phyloP scores from a whole-genome alignment of 2,329 filamentous ascomycete genomes.

The Penicillium olsonii region DNA sequence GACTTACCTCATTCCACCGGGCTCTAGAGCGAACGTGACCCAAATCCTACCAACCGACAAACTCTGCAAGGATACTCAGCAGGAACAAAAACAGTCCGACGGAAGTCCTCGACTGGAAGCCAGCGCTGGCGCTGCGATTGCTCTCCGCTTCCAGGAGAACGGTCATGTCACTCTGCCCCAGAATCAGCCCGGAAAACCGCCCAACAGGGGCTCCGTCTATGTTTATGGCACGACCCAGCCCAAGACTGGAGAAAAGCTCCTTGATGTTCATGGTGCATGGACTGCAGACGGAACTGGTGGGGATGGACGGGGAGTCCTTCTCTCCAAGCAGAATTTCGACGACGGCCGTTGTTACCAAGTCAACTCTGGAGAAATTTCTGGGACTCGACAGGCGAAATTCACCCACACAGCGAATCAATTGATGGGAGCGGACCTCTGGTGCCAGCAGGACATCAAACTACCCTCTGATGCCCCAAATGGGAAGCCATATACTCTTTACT shows the following conservation, averaged over 20 bases:
- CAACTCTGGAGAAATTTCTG: constrained; percentile 62
- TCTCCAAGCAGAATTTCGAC: constrained; percentile 80
- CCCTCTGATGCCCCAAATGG: constrained; percentile 65
- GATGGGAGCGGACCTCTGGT: constrained; percentile 66
- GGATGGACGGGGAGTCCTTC: constrained; percentile 71
- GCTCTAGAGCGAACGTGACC: constrained; percentile 52
- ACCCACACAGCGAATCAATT: constrained; percentile 53
- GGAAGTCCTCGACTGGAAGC: constrained; percentile 64
- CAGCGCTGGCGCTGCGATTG: constrained; percentile 63
- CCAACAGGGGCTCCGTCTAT: constrained; percentile 70
- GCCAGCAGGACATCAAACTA: constrained; percentile 78
- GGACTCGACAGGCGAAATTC: constrained; percentile 59
- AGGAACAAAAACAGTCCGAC: constrained; percentile 58
- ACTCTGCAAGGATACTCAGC: constrained; percentile 67
- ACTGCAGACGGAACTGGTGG: constrained; percentile 78
- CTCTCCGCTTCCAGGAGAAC: constrained; percentile 72
- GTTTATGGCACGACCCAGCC: constrained; percentile 71
- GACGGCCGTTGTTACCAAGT: constrained; percentile 87
- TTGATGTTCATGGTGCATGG: constrained; percentile 73
- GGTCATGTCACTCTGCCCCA: constrained; percentile 68
- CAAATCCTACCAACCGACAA: constrained; percentile 52
- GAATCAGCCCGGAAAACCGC: constrained; percentile 60
- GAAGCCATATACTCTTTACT: constrained; percentile 79
- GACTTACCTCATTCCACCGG: constrained; percentile 63
- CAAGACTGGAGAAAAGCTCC: constrained; percentile 59